Percentiles rank a stretch among this genome's conserved stretches.
These are phyloP conservation scores for Aspergillus cejpii DNA, from an alignment of 2,329 filamentous ascomycete genomes.

Conservation along the genomic window DNA sequence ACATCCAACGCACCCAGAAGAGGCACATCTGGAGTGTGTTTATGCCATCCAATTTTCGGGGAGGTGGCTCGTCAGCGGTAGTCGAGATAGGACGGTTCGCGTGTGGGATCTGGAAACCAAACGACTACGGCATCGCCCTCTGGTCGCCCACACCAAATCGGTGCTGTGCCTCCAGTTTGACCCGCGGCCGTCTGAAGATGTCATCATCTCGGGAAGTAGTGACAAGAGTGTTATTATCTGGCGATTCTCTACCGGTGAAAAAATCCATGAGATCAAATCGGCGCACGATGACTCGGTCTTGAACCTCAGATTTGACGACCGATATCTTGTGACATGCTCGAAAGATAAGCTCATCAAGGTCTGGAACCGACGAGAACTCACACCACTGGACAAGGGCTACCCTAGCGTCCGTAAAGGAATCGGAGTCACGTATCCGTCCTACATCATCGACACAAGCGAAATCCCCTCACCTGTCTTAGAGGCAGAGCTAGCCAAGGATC, in stretches of 20 bases:
- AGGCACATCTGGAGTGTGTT: constrained; percentile 86
- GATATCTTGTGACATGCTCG: constrained; percentile 90
- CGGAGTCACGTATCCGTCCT: constrained; percentile 45
- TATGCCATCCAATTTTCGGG: constrained; percentile 88
- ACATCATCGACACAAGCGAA: constrained; percentile 48
- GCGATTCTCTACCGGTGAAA: constrained; percentile 84
- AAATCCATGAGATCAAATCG: constrained; percentile 65
- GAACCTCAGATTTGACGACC: constrained; percentile 85
- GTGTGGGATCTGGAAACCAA: constrained; percentile 85
- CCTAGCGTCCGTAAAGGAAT: constrained; percentile 39
- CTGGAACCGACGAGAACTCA: constrained; percentile 73
- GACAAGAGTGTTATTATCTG: constrained; percentile 87
- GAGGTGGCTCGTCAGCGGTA: constrained; percentile 85
- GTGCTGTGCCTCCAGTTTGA: constrained; percentile 96
- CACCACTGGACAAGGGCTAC: constrained; percentile 41
- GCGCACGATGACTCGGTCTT: constrained; percentile 88
- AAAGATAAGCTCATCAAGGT: constrained; percentile 97
- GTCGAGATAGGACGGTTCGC: constrained; percentile 76
- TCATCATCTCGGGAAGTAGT: constrained; percentile 93
- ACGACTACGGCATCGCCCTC: constrained; percentile 65
- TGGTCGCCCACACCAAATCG: constrained; percentile 73
- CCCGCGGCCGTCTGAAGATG: constrained; percentile 73
- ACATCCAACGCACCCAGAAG: constrained; percentile 68
- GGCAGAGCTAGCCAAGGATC: constrained; percentile 37
- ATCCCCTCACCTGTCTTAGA: constrained; percentile 40